Conservation (phyloP, 2,329 filamentous ascomycete species). For the Myrmaecium sp. region DNA sequence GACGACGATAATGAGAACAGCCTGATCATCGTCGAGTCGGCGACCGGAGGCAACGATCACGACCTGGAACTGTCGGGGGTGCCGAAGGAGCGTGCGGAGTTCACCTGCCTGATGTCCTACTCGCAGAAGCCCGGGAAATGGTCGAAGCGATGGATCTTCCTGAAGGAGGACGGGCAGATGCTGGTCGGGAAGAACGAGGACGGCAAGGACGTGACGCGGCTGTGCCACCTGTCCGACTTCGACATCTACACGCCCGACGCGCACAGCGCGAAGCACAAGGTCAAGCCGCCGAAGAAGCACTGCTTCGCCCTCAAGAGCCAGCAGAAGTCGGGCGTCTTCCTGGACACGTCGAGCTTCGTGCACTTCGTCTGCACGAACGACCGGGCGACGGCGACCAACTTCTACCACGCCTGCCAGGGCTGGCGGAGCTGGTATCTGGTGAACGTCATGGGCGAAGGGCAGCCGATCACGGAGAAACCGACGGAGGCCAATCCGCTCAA, state of each 20-base stretch:
- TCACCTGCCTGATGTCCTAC: constrained; percentile 58
- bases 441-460: constrained; percentile 46
- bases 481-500: constrained; percentile 17
- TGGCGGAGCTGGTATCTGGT: constrained; percentile 92
- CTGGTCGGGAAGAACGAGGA: constrained; percentile 53
- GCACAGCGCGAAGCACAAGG: constrained; percentile 47
- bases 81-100: constrained; percentile 43
- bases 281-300: constrained; percentile 70
- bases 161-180: constrained; percentile 58
- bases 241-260: constrained; percentile 71
- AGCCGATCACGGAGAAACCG: constrained; percentile 17
- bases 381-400: constrained; percentile 44
- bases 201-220: constrained; percentile 46
- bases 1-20: constrained; percentile 63
- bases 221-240: constrained; percentile 82
- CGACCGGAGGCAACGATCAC: constrained; percentile 34
- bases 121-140: constrained; percentile 72
- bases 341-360: constrained; percentile 69
- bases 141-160: constrained; percentile 66
- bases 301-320: constrained; percentile 88
- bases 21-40: constrained; percentile 48
- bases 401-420: constrained; percentile 52
- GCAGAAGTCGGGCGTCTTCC: constrained; percentile 70
- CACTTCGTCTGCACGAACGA: constrained; percentile 85
- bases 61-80: constrained; percentile 48